Percentiles rank a stretch among this genome's conserved stretches.
phyloP scores from a whole-genome alignment of 2,329 filamentous ascomycete species.

The Ophiocordyceps australis region DNA sequence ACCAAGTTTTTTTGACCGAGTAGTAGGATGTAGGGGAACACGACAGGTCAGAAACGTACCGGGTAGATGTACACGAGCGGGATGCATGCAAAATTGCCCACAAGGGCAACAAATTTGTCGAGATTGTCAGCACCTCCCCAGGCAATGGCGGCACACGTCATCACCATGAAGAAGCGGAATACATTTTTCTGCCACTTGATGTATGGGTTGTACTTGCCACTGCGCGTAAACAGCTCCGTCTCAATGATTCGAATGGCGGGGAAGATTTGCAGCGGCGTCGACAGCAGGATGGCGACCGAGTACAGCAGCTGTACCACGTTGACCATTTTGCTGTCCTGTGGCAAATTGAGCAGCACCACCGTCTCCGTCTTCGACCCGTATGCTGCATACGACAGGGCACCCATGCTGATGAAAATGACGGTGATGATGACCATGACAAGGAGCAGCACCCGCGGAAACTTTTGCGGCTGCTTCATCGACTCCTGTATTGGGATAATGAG shows the following conservation, averaged over 20 bases:
- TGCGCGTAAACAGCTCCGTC: constrained; percentile 82
- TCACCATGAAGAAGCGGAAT: constrained; percentile 86
- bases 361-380: constrained; percentile 93
- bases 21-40: too few relatives aligned
- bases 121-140: constrained; percentile 86
- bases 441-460: constrained; percentile 78
- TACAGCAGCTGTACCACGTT: constrained; percentile 95
- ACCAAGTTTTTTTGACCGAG: too few relatives aligned
- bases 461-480: constrained; percentile 79
- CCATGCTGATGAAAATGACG: constrained; percentile 76
- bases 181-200: constrained; percentile 99
- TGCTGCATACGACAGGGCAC: constrained; percentile 85
- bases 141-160: constrained; percentile 69
- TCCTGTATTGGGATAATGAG: constrained; percentile 97
- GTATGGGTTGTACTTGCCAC: constrained; percentile 92
- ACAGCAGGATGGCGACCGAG: constrained; percentile 90
- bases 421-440: constrained; percentile 93
- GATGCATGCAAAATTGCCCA: constrained; percentile 95
- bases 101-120: constrained; percentile 92
- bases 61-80: constrained; percentile 96
- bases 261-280: constrained; percentile 91
- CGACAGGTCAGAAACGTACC: too few relatives aligned
- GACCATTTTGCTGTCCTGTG: constrained; percentile 87
- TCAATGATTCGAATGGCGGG: constrained; percentile 93
- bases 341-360: constrained; percentile 87